Conservation (phyloP, 805 yeast genomes). For the Clavispora phyllophila region DNA sequence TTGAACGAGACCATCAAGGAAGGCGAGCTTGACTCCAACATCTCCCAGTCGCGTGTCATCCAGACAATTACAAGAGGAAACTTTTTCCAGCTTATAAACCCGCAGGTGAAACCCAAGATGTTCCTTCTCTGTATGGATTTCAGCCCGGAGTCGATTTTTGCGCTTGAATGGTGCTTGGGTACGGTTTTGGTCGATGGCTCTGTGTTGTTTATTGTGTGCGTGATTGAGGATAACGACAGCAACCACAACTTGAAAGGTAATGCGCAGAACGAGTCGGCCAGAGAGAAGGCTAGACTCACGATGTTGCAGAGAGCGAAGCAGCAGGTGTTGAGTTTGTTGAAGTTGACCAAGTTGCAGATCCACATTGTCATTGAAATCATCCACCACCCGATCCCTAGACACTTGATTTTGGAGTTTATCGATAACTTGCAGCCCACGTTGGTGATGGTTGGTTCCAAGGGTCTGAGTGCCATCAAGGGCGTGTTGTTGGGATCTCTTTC, state of each 20-base stretch:
- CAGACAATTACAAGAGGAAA: conserved; percentile 68
- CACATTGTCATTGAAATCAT: conserved; percentile 70
- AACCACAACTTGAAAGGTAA: conserved; percentile 40
- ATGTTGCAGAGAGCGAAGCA: conserved; percentile 41
- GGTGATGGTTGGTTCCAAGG: conserved; percentile 73
- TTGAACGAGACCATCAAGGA: conserved; percentile 49
- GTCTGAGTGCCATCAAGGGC: conserved; percentile 67
- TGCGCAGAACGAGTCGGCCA: conserved; percentile 27
- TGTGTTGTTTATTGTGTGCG: conserved; percentile 67
- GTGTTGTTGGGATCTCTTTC: conserved; percentile 70
- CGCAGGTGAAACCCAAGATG: conserved; percentile 46
- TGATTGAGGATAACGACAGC: conserved; percentile 38
- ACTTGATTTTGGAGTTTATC: conserved; percentile 62
- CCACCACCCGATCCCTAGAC: conserved; percentile 73
- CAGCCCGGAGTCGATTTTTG: conserved; percentile 76
- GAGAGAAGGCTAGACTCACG: conserved; percentile 34
- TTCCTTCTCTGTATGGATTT: conserved; percentile 77
- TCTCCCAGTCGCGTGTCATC: conserved; percentile 52
- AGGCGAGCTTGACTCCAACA: conserved; percentile 52
- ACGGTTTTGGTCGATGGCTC: conserved; percentile 79
- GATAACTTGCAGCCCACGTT: conserved; percentile 69
- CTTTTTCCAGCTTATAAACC: conserved; percentile 48
- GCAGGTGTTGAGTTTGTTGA: conserved; percentile 46
- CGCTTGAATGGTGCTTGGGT: conserved; percentile 86
- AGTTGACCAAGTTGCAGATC: conserved; percentile 63